Percentiles rank a stretch among this genome's conserved stretches.
These are phyloP conservation scores for Cryptococcus hybrid DNA, from an alignment of 1,284 basidiomycete species.

Conservation along the genomic window DNA sequence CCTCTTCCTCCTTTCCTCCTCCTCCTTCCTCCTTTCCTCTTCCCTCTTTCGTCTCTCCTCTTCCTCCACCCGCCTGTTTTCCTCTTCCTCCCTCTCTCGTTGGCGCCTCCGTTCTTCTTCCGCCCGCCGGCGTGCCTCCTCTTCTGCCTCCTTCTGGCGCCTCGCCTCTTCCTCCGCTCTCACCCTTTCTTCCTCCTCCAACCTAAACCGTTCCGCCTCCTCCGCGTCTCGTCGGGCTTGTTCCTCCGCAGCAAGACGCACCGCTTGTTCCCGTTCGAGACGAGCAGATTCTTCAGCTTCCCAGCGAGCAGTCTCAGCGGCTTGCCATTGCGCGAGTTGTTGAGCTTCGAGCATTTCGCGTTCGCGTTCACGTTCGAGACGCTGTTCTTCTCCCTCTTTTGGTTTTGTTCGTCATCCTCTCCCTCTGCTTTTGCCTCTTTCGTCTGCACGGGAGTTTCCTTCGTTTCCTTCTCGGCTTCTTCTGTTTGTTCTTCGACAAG, in stretches of 20 bases:
- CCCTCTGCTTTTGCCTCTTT: no score
- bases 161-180: slow-evolving; percentile 12
- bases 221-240: slow-evolving; percentile 2
- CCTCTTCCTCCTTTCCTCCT: slow-evolving; percentile 4
- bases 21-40: slow-evolving; percentile 6
- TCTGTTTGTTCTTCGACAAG: no score
- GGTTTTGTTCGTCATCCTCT: background rate
- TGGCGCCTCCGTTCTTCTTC: slow-evolving; percentile 6
- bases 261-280: background rate
- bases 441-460: no score
- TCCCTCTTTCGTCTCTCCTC: slow-evolving; percentile 4
- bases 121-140: slow-evolving; percentile 4
- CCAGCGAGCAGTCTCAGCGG: background rate
- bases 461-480: no score
- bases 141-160: slow-evolving; percentile 9
- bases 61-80: background rate
- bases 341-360: background rate
- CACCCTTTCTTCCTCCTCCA: slow-evolving; percentile 9
- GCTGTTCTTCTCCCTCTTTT: slow-evolving; percentile 4
- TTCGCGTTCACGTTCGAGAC: background rate
- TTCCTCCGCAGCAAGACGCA: slow-evolving; percentile 1
- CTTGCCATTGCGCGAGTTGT: background rate
- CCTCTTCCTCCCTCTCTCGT: background rate
- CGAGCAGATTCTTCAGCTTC: background rate
- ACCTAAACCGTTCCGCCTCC: slow-evolving; percentile 5